Percentiles rank a stretch among this genome's conserved stretches.
Conservation (phyloP, 1,284 basidiomycete genomes). For the Stereum hirsutum region DNA sequence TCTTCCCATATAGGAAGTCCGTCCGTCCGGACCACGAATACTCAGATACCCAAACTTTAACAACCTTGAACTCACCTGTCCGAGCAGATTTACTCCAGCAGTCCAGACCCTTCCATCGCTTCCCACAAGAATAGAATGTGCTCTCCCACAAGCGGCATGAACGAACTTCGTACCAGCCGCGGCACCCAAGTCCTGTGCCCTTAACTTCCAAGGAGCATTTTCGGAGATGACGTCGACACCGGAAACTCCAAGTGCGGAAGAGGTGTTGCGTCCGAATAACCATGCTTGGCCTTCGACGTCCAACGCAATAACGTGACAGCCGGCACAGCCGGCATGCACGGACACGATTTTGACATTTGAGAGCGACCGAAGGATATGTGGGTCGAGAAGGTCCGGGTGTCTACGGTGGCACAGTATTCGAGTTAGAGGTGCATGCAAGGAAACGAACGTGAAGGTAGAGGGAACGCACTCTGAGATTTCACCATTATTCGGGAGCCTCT, state of each 20-base stretch:
- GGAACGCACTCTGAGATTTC: too few species aligned
- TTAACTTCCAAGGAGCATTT: slow-evolving; percentile 58
- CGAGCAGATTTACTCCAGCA: slow-evolving; percentile 76
- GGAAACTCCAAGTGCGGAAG: slow-evolving; percentile 45
- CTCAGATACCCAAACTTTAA: neutral
- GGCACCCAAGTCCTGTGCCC: slow-evolving; percentile 53
- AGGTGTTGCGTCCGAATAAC: slow-evolving; percentile 78
- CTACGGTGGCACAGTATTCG: slow-evolving; percentile 9
- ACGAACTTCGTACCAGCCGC: slow-evolving; percentile 60
- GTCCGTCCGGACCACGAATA: slow-evolving; percentile 1
- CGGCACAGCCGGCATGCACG: slow-evolving; percentile 64
- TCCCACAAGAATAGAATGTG: slow-evolving; percentile 79
- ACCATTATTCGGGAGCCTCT: too few species aligned
- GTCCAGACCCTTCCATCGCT: slow-evolving; percentile 79
- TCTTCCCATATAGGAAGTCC: too few species aligned
- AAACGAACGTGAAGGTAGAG: too few species aligned
- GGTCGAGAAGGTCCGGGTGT: slow-evolving; percentile 73
- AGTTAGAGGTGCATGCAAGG: too few species aligned
- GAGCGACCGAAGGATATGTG: slow-evolving; percentile 83
- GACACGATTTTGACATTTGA: slow-evolving; percentile 70
- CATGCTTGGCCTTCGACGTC: slow-evolving; percentile 76
- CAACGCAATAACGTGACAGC: slow-evolving; percentile 69
- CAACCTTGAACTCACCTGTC: slow-evolving; percentile 50
- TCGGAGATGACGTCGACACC: slow-evolving; percentile 57
- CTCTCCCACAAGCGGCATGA: slow-evolving; percentile 73